A percentile compares a stretch with the other conserved stretches of the same genome.
Conservation (phyloP, 2,329 filamentous ascomycete genomes). For the Phaeosphaeria sp. region DNA sequence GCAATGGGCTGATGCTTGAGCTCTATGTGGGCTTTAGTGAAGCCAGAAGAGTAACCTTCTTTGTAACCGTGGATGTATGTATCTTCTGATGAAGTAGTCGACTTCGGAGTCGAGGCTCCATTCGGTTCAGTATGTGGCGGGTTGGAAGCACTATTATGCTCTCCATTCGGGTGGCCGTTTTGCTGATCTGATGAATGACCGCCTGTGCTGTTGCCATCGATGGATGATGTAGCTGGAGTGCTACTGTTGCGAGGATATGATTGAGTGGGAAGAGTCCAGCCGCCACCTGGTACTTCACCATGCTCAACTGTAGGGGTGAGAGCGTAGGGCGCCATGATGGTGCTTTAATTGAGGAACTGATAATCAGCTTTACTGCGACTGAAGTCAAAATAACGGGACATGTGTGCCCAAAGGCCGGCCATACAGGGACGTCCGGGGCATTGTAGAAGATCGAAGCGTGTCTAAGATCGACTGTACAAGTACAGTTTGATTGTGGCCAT, state of each 20-base stretch:
- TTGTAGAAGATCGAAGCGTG: neutral
- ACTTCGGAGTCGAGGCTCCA: neutral
- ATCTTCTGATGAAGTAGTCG: conserved; percentile 12
- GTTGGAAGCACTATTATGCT: neutral
- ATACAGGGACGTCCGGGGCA: neutral
- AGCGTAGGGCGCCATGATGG: conserved; percentile 22
- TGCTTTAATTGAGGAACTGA: neutral
- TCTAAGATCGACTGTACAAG: neutral
- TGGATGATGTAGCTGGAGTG: neutral
- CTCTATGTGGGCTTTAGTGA: conserved; percentile 19
- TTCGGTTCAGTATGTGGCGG: neutral
- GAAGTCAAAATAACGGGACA: neutral
- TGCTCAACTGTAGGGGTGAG: conserved; percentile 21
- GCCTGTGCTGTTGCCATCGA: neutral
- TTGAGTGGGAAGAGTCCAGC: neutral
- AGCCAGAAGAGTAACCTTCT: conserved; percentile 10
- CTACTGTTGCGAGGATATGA: neutral
- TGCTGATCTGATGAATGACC: neutral
- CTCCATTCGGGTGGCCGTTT: neutral
- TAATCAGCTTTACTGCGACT: neutral
- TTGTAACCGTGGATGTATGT: conserved; percentile 26
- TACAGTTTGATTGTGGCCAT: neutral
- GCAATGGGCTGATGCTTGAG: conserved; percentile 35
- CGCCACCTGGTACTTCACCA: conserved; percentile 4
- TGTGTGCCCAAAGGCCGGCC: neutral